phyloP scores from a whole-genome alignment of 148 eudicot genomes.

The Simmondsia chinensis region DNA sequence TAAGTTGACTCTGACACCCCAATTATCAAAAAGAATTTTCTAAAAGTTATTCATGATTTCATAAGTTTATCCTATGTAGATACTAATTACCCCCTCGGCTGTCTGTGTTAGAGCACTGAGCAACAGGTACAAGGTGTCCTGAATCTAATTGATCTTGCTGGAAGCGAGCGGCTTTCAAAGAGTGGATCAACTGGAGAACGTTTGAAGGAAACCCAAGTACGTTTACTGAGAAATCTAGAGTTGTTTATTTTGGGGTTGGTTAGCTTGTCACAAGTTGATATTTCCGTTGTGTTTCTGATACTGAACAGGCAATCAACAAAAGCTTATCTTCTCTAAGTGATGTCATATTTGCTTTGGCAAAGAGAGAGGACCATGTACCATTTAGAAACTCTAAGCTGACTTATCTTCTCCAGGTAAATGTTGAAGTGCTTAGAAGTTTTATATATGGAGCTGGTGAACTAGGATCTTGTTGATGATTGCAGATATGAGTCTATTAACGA shows the following conservation, averaged over 20 bases:
- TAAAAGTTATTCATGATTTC: too few species aligned
- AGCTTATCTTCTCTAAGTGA: constrained; percentile 90
- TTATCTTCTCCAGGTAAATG: constrained; percentile 89
- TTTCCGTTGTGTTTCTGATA: background rate
- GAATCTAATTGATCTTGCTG: constrained; percentile 94
- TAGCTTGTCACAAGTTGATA: background rate
- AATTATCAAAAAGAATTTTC: too few species aligned
- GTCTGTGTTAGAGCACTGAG: constrained; percentile 58
- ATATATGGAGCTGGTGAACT: background rate
- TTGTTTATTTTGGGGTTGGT: background rate
- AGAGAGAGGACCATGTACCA: constrained; percentile 89
- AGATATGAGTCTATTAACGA: too few species aligned
- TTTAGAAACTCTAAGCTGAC: constrained; percentile 93
- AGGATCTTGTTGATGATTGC: too few species aligned
- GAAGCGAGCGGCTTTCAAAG: constrained; percentile 98
- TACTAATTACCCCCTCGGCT: background rate
- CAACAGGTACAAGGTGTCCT: constrained; percentile 95
- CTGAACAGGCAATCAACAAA: constrained; percentile 72
- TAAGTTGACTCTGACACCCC: too few species aligned
- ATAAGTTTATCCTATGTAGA: background rate
- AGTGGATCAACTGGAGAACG: constrained; percentile 95
- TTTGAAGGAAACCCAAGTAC: constrained; percentile 92
- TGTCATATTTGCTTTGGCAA: constrained; percentile 82
- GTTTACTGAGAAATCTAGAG: background rate
- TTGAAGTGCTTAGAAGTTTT: background rate